These are phyloP conservation scores for Collybia sp. DNA, from an alignment of 768 basidiomycete genomes.

Conservation along the genomic window DNA sequence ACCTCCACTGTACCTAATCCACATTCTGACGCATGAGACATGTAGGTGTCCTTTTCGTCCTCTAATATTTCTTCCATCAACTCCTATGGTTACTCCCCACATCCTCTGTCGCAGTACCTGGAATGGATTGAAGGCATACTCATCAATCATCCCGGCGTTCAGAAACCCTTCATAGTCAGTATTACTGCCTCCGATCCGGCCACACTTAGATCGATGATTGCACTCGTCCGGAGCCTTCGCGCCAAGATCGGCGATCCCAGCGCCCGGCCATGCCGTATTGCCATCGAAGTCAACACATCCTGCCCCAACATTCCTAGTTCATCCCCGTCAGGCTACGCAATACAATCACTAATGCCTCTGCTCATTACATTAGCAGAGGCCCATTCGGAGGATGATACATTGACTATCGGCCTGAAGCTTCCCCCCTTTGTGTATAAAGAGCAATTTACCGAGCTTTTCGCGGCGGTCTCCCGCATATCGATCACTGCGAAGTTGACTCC, in stretches of 20 bases:
- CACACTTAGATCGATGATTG: constrained; percentile 51
- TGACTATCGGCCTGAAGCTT: constrained; percentile 74
- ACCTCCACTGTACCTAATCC: constrained; percentile 1
- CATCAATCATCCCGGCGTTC: constrained; percentile 18
- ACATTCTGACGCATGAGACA: constrained; percentile 4
- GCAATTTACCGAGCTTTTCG: constrained; percentile 56
- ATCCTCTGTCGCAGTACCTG: constrained; percentile 63
- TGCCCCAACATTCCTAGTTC: constrained; percentile 73
- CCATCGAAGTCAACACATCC: constrained; percentile 78
- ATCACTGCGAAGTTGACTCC: constrained; percentile 24
- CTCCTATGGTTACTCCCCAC: constrained; percentile 85
- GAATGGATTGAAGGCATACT: constrained; percentile 56
- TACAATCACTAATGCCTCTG: constrained; percentile 44
- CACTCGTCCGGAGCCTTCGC: constrained; percentile 59
- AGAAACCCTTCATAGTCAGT: constrained; percentile 70
- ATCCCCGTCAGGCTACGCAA: constrained; percentile 65
- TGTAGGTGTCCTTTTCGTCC: constrained; percentile 57
- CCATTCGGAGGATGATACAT: constrained; percentile 41
- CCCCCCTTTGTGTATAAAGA: constrained; percentile 65
- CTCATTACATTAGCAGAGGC: constrained; percentile 49
- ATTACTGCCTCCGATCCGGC: constrained; percentile 59
- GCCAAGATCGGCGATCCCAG: constrained; percentile 21
- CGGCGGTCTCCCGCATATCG: constrained; percentile 34
- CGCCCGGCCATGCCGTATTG: constrained; percentile 38
- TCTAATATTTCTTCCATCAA: constrained; percentile 62